phyloP scores from a whole-genome alignment of 1,284 basidiomycete genomes.

The Trichosporon coremiiforme region DNA sequence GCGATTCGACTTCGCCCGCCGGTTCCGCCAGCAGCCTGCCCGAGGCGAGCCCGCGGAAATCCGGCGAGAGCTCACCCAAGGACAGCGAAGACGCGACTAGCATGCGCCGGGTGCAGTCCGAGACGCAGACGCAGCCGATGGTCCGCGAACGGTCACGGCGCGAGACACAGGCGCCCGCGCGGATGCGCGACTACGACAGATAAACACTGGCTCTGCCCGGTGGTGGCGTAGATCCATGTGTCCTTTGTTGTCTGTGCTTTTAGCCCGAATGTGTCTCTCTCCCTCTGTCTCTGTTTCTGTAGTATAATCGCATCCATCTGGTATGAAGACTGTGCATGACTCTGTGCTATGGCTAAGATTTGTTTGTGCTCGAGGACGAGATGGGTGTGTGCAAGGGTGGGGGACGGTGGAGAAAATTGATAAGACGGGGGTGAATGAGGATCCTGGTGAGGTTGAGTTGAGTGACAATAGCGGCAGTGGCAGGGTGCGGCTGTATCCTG shows the following conservation, averaged over 20 bases:
- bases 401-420: background rate
- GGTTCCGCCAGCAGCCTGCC: conserved; percentile 22
- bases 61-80: conserved; percentile 13
- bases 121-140: conserved; percentile 22
- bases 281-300: background rate
- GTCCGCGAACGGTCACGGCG: conserved; percentile 38
- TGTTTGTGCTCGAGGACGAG: background rate
- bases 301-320: background rate
- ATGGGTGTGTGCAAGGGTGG: background rate
- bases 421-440: background rate
- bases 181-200: conserved; percentile 44
- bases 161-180: conserved; percentile 41
- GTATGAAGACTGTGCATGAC: background rate
- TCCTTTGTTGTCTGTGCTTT: conserved; percentile 14
- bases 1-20: conserved; percentile 25
- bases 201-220: conserved; percentile 8
- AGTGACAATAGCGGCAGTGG: background rate
- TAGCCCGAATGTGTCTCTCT: background rate
- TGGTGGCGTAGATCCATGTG: conserved; percentile 4
- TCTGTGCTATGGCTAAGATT: background rate
- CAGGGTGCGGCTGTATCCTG: background rate
- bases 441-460: background rate
- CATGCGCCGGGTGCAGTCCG: conserved; percentile 31
- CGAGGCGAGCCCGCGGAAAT: conserved; percentile 5
- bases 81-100: conserved; percentile 9